phyloP scores from a whole-genome alignment of 73 alveolate genomes.

The Symbiodinium pilosum region DNA sequence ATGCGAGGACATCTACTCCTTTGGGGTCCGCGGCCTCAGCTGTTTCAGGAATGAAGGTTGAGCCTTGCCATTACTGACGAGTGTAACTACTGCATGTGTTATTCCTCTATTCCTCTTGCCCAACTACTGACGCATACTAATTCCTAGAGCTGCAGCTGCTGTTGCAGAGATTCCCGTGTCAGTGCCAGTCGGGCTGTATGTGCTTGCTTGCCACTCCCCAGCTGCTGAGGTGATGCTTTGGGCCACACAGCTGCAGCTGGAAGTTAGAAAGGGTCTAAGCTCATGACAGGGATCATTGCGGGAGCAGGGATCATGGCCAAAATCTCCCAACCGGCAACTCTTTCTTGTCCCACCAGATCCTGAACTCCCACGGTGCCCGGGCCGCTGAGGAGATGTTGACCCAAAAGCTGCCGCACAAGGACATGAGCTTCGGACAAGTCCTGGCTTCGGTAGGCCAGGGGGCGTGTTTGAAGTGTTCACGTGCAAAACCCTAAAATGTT shows the following conservation, averaged over 20 bases:
- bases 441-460: conserved; percentile 67
- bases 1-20: conserved; percentile 88
- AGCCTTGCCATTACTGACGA: background rate
- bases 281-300: background rate
- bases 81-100: too few species aligned
- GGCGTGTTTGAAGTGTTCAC: background rate
- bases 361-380: background rate
- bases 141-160: too few species aligned
- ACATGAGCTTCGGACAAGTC: conserved; percentile 89
- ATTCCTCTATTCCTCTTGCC: too few species aligned
- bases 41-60: background rate
- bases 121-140: too few species aligned
- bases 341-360: background rate
- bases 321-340: background rate
- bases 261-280: background rate
- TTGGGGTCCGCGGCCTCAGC: conserved; percentile 58
- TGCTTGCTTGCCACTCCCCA: background rate
- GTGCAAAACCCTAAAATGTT: too few species aligned
- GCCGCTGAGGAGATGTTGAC: conserved; percentile 90
- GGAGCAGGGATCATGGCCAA: background rate
- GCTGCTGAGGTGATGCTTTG: conserved; percentile 66
- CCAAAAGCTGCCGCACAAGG: conserved; percentile 88
- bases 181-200: too few species aligned
- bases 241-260: conserved; percentile 17
- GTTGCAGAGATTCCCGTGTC: too few species aligned